These are phyloP conservation scores for Capronia coronata DNA, from an alignment of 2,329 filamentous ascomycete species.

Conservation along the genomic window DNA sequence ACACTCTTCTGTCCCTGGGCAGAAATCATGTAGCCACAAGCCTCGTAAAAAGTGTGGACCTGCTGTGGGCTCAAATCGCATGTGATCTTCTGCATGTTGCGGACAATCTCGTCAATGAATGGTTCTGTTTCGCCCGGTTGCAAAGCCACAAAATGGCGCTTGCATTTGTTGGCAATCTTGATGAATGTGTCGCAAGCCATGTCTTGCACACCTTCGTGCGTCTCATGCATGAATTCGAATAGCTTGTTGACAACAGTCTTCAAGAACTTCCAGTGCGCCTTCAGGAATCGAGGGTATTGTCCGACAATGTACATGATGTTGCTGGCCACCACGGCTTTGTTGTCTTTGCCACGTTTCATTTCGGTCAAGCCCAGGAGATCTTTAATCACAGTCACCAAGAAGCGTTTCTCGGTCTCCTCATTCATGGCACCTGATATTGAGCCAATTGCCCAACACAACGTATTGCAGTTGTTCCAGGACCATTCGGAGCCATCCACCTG, in stretches of 20 bases:
- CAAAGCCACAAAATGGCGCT: constrained; percentile 91
- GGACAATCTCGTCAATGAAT: constrained; percentile 97
- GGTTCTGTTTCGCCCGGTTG: constrained; percentile 92
- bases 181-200: constrained; percentile 99
- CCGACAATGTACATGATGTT: constrained; percentile 99
- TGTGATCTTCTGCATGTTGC: constrained; percentile 92
- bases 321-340: constrained; percentile 96
- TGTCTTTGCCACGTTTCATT: constrained; percentile 99
- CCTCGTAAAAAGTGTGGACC: constrained; percentile 98
- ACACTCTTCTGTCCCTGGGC: constrained; percentile 92
- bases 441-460: constrained; percentile 97
- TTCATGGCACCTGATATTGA: constrained; percentile 99
- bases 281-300: constrained; percentile 95
- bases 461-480: constrained; percentile 99
- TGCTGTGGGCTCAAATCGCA: constrained; percentile 92
- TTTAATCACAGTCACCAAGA: constrained; percentile 97
- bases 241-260: constrained; percentile 99
- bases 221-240: constrained; percentile 99
- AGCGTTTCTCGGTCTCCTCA: constrained; percentile 97
- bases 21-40: constrained; percentile 98
- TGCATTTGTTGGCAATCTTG: constrained; percentile 97
- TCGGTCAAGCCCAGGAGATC: constrained; percentile 93
- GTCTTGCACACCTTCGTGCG: constrained; percentile 96
- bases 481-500: constrained; percentile 94
- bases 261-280: constrained; percentile 99